A percentile compares a stretch with the other conserved stretches of the same genome.
Evolutionary conservation across 441 rosid species (phyloP).

Genomic region (Adansonia grandidieri): DNA sequence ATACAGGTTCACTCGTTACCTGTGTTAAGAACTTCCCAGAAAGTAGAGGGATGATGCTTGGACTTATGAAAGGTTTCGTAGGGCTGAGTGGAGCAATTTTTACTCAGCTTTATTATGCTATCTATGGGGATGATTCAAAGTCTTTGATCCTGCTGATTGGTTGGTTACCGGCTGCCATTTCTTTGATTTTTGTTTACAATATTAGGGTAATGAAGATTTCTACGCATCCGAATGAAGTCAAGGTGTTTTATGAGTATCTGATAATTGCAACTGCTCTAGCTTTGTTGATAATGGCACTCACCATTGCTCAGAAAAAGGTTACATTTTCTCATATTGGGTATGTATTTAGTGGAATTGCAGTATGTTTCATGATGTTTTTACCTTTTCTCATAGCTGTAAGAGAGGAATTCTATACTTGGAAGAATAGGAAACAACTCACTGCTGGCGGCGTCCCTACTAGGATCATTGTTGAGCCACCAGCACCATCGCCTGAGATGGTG

Average conservation of each 20-base stretch:
- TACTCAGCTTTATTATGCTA: constrained; percentile 40
- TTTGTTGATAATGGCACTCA: constrained; percentile 32
- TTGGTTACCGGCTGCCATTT: constrained; percentile 42
- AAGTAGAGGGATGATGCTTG: constrained; percentile 43
- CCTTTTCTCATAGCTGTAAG: constrained; percentile 32
- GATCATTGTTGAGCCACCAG: neutral
- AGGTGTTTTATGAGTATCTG: constrained; percentile 37
- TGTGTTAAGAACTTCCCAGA: constrained; percentile 42
- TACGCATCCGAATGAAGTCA: constrained; percentile 31
- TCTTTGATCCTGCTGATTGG: constrained; percentile 42
- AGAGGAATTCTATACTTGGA: constrained; percentile 36
- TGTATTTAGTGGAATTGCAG: constrained; percentile 17
- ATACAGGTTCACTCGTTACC: constrained; percentile 44
- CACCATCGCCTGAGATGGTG: neutral
- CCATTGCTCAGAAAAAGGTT: constrained; percentile 33
- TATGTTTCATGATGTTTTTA: constrained; percentile 29
- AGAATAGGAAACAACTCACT: constrained; percentile 13
- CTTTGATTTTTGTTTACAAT: constrained; percentile 33
- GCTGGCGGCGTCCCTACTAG: neutral
- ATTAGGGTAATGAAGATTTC: constrained; percentile 37
- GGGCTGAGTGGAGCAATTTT: constrained; percentile 43
- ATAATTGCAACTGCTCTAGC: constrained; percentile 31
- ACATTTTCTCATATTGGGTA: constrained; percentile 33
- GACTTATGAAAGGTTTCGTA: constrained; percentile 41
- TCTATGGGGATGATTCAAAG: constrained; percentile 41